phyloP scores from a whole-genome alignment of 805 yeast genomes.

The Candida ipomoeae region DNA sequence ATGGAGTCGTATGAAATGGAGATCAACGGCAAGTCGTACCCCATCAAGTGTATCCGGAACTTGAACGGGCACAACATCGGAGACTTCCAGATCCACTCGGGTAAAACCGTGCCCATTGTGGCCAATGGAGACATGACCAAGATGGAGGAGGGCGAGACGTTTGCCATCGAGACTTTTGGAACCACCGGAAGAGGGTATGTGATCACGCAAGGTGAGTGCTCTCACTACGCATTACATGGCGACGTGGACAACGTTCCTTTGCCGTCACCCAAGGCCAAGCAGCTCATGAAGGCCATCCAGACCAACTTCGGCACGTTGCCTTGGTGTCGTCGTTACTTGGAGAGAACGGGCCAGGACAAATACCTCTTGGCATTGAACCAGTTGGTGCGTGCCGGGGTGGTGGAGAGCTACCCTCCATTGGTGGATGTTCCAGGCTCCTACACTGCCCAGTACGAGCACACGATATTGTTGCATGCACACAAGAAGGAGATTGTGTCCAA shows the following conservation, averaged over 20 bases:
- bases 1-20: constrained; percentile 97
- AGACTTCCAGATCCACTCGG: constrained; percentile 84
- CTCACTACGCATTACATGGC: constrained; percentile 76
- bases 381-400: constrained; percentile 80
- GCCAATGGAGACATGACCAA: constrained; percentile 90
- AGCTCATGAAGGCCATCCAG: constrained; percentile 65
- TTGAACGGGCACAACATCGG: constrained; percentile 92
- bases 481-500: constrained; percentile 91
- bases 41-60: constrained; percentile 85
- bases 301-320: constrained; percentile 90
- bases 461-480: constrained; percentile 83
- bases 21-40: constrained; percentile 77
- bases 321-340: constrained; percentile 93
- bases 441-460: constrained; percentile 97
- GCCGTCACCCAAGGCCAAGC: constrained; percentile 64
- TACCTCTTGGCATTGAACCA: constrained; percentile 82
- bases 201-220: constrained; percentile 80
- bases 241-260: constrained; percentile 40
- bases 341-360: constrained; percentile 86
- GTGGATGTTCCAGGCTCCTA: constrained; percentile 78
- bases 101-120: constrained; percentile 95
- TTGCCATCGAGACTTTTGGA: constrained; percentile 98
- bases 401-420: constrained; percentile 91
- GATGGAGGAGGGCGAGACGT: constrained; percentile 98
- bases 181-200: constrained; percentile 95